phyloP scores from a whole-genome alignment of 2,329 filamentous ascomycete genomes.

The Cladosporium cucumerinum region DNA sequence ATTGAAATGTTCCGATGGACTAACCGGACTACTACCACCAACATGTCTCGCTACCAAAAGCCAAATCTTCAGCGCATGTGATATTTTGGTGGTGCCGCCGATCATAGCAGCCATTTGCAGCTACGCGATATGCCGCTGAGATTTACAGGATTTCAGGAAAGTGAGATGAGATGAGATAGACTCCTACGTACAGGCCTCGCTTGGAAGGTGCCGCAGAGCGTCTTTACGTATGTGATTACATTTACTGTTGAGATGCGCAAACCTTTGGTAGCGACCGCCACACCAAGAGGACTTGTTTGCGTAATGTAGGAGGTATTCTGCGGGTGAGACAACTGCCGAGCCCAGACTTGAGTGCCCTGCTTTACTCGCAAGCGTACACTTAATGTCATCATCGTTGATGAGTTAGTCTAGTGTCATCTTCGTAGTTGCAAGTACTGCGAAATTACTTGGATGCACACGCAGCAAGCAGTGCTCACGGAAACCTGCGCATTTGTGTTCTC shows the following conservation, averaged over 20 bases:
- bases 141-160: background rate
- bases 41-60: background rate
- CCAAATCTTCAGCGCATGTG: background rate
- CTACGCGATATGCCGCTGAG: background rate
- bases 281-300: background rate
- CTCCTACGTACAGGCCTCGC: background rate
- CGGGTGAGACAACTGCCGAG: slow-evolving; percentile 4
- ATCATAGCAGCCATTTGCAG: background rate
- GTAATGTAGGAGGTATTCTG: background rate
- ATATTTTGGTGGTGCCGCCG: background rate
- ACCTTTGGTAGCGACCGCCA: background rate
- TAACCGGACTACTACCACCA: background rate
- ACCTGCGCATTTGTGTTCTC: background rate
- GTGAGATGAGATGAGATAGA: background rate
- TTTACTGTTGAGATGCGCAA: background rate
- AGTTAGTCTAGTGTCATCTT: background rate
- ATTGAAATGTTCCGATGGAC: background rate
- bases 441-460: background rate
- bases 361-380: background rate
- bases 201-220: background rate
- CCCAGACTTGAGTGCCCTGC: background rate
- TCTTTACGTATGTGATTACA: background rate
- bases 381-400: background rate
- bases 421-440: background rate
- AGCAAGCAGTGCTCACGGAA: background rate